A percentile compares a stretch with the other conserved stretches of the same genome.
phyloP scores from a whole-genome alignment of 176 grass and related monocot species.

The Urochloa ruziziensis region DNA sequence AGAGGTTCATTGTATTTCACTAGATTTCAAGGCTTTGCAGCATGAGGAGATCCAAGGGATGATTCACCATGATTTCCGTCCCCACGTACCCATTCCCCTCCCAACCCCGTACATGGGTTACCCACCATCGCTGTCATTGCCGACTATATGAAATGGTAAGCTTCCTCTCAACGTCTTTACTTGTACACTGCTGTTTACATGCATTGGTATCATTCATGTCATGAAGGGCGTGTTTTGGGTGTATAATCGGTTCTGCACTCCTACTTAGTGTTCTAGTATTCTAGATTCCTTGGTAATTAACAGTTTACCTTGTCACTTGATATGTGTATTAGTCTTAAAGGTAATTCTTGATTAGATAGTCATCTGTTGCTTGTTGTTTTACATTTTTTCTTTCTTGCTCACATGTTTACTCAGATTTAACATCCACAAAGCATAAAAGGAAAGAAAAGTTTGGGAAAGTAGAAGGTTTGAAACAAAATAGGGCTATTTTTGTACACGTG shows the following conservation, averaged over 20 bases:
- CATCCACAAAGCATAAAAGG: too few species aligned
- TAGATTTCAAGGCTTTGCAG: conserved; percentile 27
- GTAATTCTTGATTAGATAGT: too few species aligned
- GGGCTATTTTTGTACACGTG: too few species aligned
- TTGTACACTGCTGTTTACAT: not conserved
- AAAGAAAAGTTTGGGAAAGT: too few species aligned
- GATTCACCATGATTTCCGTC: not conserved
- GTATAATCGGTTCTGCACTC: not conserved
- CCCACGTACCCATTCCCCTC: not conserved
- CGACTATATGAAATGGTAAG: conserved; percentile 31
- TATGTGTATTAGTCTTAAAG: too few species aligned
- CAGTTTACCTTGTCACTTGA: too few species aligned
- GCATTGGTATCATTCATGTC: not conserved
- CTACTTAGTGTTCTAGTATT: not conserved
- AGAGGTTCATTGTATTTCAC: conserved; percentile 10
- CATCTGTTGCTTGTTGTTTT: too few species aligned
- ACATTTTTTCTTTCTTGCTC: too few species aligned
- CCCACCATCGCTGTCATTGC: conserved; percentile 25
- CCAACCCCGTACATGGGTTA: conserved; percentile 14
- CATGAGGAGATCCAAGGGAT: not conserved
- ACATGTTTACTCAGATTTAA: too few species aligned
- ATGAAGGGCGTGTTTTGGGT: not conserved
- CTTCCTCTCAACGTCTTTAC: not conserved
- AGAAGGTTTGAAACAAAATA: too few species aligned
- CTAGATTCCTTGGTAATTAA: not conserved